Conservation (phyloP, 169 alveolate species). For the Plasmodium falciparum region DNA sequence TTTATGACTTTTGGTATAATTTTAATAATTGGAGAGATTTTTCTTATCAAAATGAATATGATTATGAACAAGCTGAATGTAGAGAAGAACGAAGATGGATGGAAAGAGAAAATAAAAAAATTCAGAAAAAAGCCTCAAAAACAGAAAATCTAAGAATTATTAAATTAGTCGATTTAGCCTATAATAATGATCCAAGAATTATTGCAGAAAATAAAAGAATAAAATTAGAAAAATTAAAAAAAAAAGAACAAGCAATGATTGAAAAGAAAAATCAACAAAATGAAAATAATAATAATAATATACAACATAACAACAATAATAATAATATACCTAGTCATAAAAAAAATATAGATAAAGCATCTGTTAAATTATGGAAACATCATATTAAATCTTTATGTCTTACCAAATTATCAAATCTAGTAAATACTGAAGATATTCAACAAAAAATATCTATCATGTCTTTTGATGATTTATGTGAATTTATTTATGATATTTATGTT, state of each 20-base stretch:
- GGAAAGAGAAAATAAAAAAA: slow-evolving; percentile 94
- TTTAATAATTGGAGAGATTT: slow-evolving; percentile 94
- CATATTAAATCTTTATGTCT: slow-evolving; percentile 77
- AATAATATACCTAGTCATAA: slow-evolving; percentile 82
- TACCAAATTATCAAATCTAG: slow-evolving; percentile 65
- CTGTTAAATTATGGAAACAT: slow-evolving; percentile 70
- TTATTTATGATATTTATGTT: slow-evolving; percentile 54
- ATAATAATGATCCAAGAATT: slow-evolving; percentile 90
- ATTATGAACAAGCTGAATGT: slow-evolving; percentile 92
- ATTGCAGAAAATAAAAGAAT: slow-evolving; percentile 81
- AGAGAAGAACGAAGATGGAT: slow-evolving; percentile 95
- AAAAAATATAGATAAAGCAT: slow-evolving; percentile 71
- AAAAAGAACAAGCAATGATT: slow-evolving; percentile 41
- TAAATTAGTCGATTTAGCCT: slow-evolving; percentile 92
- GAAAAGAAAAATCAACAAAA: slow-evolving; percentile 82
- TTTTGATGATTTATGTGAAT: slow-evolving; percentile 62
- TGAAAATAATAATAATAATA: slow-evolving; percentile 8
- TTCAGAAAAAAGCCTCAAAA: slow-evolving; percentile 89
- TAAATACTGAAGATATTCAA: slow-evolving; percentile 22
- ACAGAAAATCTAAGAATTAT: slow-evolving; percentile 92
- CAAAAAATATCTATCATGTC: slow-evolving; percentile 42
- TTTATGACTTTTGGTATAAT: slow-evolving; percentile 93
- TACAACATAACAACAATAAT: slow-evolving; percentile 81
- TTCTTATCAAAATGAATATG: slow-evolving; percentile 92
- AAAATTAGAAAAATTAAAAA: slow-evolving; percentile 83